A percentile compares a stretch with the other conserved stretches of the same genome.
Conservation (phyloP, 192 early-diverging fungal species). For the Oehlia diaphana region DNA sequence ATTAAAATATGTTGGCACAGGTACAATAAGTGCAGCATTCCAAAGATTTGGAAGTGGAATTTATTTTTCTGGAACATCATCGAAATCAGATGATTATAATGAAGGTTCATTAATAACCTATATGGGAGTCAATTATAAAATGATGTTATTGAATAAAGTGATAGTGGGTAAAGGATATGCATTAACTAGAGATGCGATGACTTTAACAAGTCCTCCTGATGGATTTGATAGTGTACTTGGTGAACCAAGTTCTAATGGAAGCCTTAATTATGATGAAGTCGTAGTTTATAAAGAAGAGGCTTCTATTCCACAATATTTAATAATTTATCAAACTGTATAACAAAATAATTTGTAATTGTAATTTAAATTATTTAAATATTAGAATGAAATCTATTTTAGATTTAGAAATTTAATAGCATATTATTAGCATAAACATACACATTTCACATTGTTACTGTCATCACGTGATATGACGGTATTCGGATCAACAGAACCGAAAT, state of each 20-base stretch:
- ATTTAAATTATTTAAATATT: not conserved
- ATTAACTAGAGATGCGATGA: conserved; percentile 21
- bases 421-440: too few relatives aligned
- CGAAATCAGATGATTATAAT: conserved; percentile 36
- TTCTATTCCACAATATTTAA: conserved; percentile 31
- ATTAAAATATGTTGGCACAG: conserved; percentile 22
- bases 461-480: too few relatives aligned
- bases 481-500: too few relatives aligned
- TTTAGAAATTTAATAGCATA: too few relatives aligned
- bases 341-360: not conserved
- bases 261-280: conserved; percentile 34
- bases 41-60: conserved; percentile 31
- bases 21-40: conserved; percentile 19
- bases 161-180: conserved; percentile 28
- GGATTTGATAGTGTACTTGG: conserved; percentile 30
- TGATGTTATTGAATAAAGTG: conserved; percentile 31
- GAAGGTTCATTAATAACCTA: conserved; percentile 16
- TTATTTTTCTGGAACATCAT: conserved; percentile 36
- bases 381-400: too few relatives aligned
- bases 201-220: conserved; percentile 14
- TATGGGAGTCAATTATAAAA: conserved; percentile 28
- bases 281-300: conserved; percentile 32
- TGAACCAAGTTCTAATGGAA: conserved; percentile 28
- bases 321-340: conserved; percentile 18
- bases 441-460: too few relatives aligned